These are phyloP conservation scores for Geosmithia flava DNA, from an alignment of 2,329 filamentous ascomycete genomes.

Conservation along the genomic window DNA sequence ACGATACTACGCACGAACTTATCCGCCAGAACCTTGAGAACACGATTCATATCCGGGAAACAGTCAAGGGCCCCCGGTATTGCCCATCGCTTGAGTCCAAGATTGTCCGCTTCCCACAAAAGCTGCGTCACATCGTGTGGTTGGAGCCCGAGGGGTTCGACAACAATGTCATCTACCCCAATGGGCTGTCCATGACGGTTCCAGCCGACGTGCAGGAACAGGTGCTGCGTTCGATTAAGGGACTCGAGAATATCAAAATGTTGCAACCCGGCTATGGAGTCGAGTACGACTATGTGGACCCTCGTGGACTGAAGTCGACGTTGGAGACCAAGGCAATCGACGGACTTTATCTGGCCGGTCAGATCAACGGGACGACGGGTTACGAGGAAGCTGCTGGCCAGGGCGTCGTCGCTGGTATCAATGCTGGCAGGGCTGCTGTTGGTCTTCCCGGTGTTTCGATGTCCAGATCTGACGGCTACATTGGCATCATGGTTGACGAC, in stretches of 20 bases:
- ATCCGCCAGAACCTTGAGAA: constrained; percentile 87
- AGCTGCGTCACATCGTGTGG: constrained; percentile 81
- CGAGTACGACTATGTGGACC: constrained; percentile 97
- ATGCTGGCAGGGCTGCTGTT: constrained; percentile 72
- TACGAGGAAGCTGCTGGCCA: constrained; percentile 97
- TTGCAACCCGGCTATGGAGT: constrained; percentile 93
- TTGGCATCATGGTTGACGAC: constrained; percentile 98
- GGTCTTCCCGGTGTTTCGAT: constrained; percentile 54
- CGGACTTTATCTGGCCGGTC: constrained; percentile 84
- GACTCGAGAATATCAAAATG: constrained; percentile 83
- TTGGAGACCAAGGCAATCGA: constrained; percentile 87
- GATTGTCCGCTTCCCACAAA: constrained; percentile 74
- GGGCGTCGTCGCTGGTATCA: constrained; percentile 84
- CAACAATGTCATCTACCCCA: constrained; percentile 84
- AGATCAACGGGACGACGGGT: constrained; percentile 96
- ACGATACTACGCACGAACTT: constrained; percentile 67
- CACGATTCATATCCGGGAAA: constrained; percentile 91
- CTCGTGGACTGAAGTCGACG: constrained; percentile 73
- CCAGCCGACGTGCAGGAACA: constrained; percentile 77
- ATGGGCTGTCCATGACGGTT: constrained; percentile 94
- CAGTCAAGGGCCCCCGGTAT: constrained; percentile 86
- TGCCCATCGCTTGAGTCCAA: constrained; percentile 95
- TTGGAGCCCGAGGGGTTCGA: constrained; percentile 93
- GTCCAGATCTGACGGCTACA: constrained; percentile 80
- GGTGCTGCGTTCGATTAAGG: constrained; percentile 75